Evolutionary conservation across 352 stramenopile species (phyloP).

Genomic region (Globisporangium paddicum): DNA sequence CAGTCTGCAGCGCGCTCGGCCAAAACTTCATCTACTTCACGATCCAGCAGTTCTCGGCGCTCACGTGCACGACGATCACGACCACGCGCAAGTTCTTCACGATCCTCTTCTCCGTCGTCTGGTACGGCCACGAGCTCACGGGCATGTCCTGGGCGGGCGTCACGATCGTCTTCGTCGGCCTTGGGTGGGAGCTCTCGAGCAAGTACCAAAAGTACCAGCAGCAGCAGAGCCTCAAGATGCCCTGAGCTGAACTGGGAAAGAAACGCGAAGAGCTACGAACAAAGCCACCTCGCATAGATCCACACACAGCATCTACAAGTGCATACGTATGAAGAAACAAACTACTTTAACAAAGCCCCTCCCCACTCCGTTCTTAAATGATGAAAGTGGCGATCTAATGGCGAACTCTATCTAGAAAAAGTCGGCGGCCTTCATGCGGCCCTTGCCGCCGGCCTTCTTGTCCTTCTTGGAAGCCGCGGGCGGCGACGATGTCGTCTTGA

Average conservation of each 20-base stretch:
- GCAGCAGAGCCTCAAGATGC: constrained; percentile 40
- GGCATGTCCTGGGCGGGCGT: constrained; percentile 90
- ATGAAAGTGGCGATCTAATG: constrained; percentile 8
- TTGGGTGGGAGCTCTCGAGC: constrained; percentile 79
- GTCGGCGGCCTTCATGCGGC: constrained; percentile 63
- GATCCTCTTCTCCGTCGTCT: constrained; percentile 97
- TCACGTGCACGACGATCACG: constrained; percentile 99
- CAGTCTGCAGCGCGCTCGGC: constrained; percentile 93
- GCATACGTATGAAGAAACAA: no score
- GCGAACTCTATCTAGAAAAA: constrained; percentile 46
- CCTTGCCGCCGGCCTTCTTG: constrained; percentile 29
- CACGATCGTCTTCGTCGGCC: constrained; percentile 88
- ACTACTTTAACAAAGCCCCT: neutral
- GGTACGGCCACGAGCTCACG: constrained; percentile 93
- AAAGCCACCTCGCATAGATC: neutral
- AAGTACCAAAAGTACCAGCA: constrained; percentile 87
- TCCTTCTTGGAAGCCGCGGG: constrained; percentile 27
- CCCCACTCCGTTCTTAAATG: constrained; percentile 1
- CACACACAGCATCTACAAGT: no score
- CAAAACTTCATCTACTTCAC: constrained; percentile 99
- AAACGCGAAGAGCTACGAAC: neutral
- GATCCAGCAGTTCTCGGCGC: constrained; percentile 96
- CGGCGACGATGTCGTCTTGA: constrained; percentile 42
- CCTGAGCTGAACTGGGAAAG: constrained; percentile 11
- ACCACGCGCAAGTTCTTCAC: constrained; percentile 99